Percentiles rank a stretch among this genome's conserved stretches.
phyloP scores from a whole-genome alignment of 2,329 filamentous ascomycete species.

The Elsinoe batatas region DNA sequence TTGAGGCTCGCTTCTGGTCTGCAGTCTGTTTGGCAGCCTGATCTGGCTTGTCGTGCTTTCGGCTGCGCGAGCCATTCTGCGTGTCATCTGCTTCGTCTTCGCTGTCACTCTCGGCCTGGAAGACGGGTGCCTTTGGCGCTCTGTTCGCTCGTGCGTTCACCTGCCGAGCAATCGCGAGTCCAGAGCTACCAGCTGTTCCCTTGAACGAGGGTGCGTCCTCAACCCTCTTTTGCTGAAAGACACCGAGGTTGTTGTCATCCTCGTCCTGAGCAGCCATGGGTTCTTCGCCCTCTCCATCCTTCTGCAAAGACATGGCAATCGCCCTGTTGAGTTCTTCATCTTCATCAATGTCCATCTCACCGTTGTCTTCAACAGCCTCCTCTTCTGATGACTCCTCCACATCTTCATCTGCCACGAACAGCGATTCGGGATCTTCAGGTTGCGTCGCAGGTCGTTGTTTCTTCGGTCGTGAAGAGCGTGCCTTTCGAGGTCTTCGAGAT shows the following conservation, averaged over 20 bases:
- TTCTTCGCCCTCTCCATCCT: slow-evolving; percentile 45
- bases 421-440: slow-evolving; percentile 38
- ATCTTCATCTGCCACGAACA: slow-evolving; percentile 43
- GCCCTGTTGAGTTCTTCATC: slow-evolving; percentile 71
- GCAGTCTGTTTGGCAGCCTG: not conserved
- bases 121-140: slow-evolving; percentile 20
- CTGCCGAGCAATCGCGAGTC: slow-evolving; percentile 2
- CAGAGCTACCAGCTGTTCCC: slow-evolving; percentile 4
- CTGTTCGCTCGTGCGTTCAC: slow-evolving; percentile 19
- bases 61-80: not conserved
- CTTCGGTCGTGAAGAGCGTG: slow-evolving; percentile 17
- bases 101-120: slow-evolving; percentile 36
- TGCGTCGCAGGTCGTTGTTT: slow-evolving; percentile 18
- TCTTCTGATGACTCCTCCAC: slow-evolving; percentile 21
- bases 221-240: slow-evolving; percentile 37
- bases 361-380: slow-evolving; percentile 25
- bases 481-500: slow-evolving; percentile 21
- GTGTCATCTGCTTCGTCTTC: slow-evolving; percentile 53
- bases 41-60: not conserved
- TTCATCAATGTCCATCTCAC: slow-evolving; percentile 38
- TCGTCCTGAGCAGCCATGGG: slow-evolving; percentile 29
- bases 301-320: slow-evolving; percentile 70
- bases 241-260: slow-evolving; percentile 41
- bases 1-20: slow-evolving; percentile 10
- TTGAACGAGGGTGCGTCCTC: slow-evolving; percentile 34